Conservation (phyloP, 2,329 filamentous ascomycete genomes). For the Plenodomus lindquistii region DNA sequence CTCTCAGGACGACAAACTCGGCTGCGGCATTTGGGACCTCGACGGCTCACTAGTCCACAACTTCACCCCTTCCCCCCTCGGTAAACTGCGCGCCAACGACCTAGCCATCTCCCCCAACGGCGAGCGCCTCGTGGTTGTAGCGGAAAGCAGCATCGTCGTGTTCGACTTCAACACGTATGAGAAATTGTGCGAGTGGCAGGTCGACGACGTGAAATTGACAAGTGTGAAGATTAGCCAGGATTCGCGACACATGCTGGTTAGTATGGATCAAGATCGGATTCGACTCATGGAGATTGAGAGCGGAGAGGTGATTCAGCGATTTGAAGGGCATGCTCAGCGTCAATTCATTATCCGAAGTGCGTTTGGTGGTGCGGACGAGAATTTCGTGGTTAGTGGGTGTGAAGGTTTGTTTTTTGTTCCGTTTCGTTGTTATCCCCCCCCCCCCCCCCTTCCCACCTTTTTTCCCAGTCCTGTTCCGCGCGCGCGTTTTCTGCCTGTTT, state of each 20-base stretch:
- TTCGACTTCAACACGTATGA: slow-evolving; percentile 79
- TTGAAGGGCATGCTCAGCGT: slow-evolving; percentile 74
- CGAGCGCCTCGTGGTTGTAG: slow-evolving; percentile 76
- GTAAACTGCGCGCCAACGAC: slow-evolving; percentile 76
- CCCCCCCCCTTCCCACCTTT: neutral
- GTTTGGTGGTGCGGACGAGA: slow-evolving; percentile 89
- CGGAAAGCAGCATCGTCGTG: slow-evolving; percentile 72
- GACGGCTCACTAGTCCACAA: slow-evolving; percentile 64
- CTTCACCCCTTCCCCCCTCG: slow-evolving; percentile 59
- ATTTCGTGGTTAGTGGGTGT: slow-evolving; percentile 88
- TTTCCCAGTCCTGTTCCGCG: too few relatives aligned
- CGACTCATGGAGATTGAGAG: slow-evolving; percentile 77
- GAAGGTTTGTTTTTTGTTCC: slow-evolving; percentile 64
- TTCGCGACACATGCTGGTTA: slow-evolving; percentile 80
- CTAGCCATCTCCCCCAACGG: slow-evolving; percentile 82
- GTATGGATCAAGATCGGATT: slow-evolving; percentile 76
- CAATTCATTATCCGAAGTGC: slow-evolving; percentile 78
- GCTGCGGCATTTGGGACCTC: slow-evolving; percentile 62
- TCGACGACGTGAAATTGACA: slow-evolving; percentile 71
- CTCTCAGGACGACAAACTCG: slow-evolving; percentile 44
- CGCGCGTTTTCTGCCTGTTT: too few relatives aligned
- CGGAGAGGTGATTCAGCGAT: slow-evolving; percentile 72
- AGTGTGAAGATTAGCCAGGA: slow-evolving; percentile 82
- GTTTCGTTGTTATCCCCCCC: neutral
- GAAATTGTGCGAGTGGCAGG: slow-evolving; percentile 72